Base-by-base conservation (phyloP, 352 stramenopile genomes). In the Pythium coloratum region DNA sequence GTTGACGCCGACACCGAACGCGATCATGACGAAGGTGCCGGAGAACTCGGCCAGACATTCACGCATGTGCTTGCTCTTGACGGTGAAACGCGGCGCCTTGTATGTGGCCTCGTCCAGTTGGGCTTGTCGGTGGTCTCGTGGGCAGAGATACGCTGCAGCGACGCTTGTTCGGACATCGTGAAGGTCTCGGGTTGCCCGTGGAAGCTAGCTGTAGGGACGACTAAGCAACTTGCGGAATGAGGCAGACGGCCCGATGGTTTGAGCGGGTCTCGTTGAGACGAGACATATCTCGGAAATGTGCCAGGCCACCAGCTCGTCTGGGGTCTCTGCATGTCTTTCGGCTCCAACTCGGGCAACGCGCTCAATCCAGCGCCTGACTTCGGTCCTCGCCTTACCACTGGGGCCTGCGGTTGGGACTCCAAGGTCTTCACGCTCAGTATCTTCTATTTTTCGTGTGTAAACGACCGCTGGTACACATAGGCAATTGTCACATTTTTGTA, bases 21-120 rank as follows among this genome's bases (percentile, higher is more conserved):
- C 77, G 68, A 92, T 77, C 63, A 91, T 65, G 30, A 89, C 69
- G 47, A 87, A 71, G 7, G 77, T 86, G 58, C 77, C 79, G 42
- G 89, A 71, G 69, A 87, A 88, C 65, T 89, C 82, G 46, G 78
- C 80, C 28, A 89, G 34, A 49, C 82, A 89, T 64, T 91, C 80
- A 24, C 83, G 83, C 9, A 85, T 18, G n/a, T 87, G 62, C 13
- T 54, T 46, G 58, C 53, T 54, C 49, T 44, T 13, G 28, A 66
- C 42, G n/a, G 58, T 58, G 40, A 62, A 62, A 14, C 57, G 64
- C 13, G 20, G 49, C 33, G n/a, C 10, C 2, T 47, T 14, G 4
- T 13, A 4, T n/a, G 18, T 8, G 13, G 38, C 6, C 16, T 57
- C 46, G 54, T 63, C 55, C 16, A 69, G 47, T 66, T 50, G 34